phyloP scores from a whole-genome alignment of 306 rosid genomes.

The Luffa acutangula region DNA sequence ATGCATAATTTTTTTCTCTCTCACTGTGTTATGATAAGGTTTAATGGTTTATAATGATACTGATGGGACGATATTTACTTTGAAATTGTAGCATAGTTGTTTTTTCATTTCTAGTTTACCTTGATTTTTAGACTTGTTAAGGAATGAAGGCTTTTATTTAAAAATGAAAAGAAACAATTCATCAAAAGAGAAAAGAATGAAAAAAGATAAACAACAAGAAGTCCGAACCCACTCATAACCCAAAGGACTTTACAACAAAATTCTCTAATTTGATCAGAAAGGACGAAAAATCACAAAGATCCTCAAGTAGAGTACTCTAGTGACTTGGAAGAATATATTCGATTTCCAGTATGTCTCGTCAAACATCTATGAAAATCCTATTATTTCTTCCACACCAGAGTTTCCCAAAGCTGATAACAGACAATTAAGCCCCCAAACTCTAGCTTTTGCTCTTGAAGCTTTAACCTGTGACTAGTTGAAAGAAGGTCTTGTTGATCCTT shows the following conservation, averaged over 20 bases:
- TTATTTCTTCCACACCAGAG: background rate
- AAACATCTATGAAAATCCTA: background rate
- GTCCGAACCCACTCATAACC: background rate
- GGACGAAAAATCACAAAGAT: background rate
- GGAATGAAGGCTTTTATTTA: background rate
- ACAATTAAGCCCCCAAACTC: background rate
- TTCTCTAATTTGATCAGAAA: background rate
- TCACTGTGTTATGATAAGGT: background rate
- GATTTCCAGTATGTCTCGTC: background rate
- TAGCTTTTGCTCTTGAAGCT: background rate
- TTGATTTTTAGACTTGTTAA: background rate
- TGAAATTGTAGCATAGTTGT: background rate
- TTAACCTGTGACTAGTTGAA: no score
- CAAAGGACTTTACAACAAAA: background rate
- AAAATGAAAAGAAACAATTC: background rate
- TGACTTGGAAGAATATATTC: background rate
- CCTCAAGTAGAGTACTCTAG: background rate
- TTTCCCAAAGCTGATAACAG: background rate
- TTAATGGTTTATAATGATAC: background rate
- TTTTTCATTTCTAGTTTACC: background rate
- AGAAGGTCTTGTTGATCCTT: no score
- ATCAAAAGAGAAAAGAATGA: background rate
- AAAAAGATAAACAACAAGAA: background rate
- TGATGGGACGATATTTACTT: background rate
- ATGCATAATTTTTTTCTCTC: background rate